Conservation (phyloP, 2,329 filamentous ascomycete species). For the Alternaria sp. region DNA sequence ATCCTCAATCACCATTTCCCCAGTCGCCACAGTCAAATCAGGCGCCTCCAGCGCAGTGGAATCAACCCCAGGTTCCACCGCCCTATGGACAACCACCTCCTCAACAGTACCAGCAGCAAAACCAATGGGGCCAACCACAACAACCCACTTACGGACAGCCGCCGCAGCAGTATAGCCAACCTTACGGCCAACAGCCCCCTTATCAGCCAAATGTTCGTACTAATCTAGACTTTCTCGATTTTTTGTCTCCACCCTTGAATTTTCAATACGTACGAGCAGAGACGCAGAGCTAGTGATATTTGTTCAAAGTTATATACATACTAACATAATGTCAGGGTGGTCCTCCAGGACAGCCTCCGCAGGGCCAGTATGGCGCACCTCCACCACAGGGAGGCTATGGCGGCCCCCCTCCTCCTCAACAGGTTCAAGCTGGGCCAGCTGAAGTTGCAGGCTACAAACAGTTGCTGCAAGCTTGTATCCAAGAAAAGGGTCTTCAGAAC, state of each 20-base stretch:
- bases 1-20: conserved; percentile 17
- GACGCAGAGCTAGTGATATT: conserved; percentile 29
- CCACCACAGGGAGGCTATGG: conserved; percentile 45
- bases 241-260: neutral
- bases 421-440: conserved; percentile 57
- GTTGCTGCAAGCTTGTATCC: conserved; percentile 63
- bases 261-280: conserved; percentile 7
- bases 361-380: conserved; percentile 47
- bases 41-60: conserved; percentile 29
- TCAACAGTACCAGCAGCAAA: conserved; percentile 37
- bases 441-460: conserved; percentile 66
- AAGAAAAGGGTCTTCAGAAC: conserved; percentile 66
- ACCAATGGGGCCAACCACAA: conserved; percentile 34
- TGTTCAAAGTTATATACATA: neutral
- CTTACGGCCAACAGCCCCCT: conserved; percentile 43
- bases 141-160: conserved; percentile 37
- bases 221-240: neutral
- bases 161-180: conserved; percentile 45
- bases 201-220: conserved; percentile 34
- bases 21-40: conserved; percentile 34
- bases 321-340: conserved; percentile 35
- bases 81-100: conserved; percentile 39
- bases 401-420: conserved; percentile 46
- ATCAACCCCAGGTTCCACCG: conserved; percentile 44
- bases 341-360: conserved; percentile 41